These are phyloP conservation scores for Xanthoconium purpureum DNA, from an alignment of 768 basidiomycete species.

Conservation along the genomic window DNA sequence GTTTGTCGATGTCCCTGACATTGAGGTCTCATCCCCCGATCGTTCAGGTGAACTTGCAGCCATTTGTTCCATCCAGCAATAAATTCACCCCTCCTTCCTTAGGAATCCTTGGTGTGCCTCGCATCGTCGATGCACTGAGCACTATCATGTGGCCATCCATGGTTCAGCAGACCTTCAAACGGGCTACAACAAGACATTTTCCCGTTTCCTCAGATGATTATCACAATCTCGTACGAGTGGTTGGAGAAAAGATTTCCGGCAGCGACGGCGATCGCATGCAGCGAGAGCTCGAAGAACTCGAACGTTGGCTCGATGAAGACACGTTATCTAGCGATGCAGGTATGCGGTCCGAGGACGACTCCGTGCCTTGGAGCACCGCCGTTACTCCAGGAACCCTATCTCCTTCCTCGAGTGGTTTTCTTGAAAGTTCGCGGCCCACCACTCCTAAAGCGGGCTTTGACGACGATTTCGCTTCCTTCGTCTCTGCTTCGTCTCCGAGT, in stretches of 20 bases:
- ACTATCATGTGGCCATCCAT: conserved; percentile 90
- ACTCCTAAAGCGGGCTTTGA: conserved; percentile 55
- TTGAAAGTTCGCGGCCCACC: conserved; percentile 21
- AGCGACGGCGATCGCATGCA: conserved; percentile 36
- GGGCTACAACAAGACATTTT: not conserved
- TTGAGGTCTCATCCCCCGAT: conserved; percentile 6
- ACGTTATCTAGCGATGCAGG: conserved; percentile 16
- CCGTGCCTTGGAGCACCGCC: conserved; percentile 42
- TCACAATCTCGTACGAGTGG: conserved; percentile 19
- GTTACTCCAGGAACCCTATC: conserved; percentile 30
- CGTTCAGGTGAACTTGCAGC: conserved; percentile 14
- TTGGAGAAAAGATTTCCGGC: conserved; percentile 23
- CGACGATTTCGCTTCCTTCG: conserved; percentile 77
- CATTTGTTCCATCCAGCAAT: not conserved
- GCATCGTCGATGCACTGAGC: conserved; percentile 75
- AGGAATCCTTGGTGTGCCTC: conserved; percentile 57
- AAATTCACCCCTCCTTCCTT: not conserved
- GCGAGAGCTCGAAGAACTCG: conserved; percentile 56
- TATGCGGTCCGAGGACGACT: conserved; percentile 11
- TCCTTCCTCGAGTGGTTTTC: conserved; percentile 22
- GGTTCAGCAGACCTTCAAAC: conserved; percentile 29
- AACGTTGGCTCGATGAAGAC: conserved; percentile 58
- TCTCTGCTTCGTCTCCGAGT: conserved; percentile 49
- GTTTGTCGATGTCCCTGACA: conserved; percentile 51
- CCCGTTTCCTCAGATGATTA: conserved; percentile 17